Evolutionary conservation across 2,329 filamentous ascomycete species (phyloP).

Genomic region (Proliferodiscus dingleyae): DNA sequence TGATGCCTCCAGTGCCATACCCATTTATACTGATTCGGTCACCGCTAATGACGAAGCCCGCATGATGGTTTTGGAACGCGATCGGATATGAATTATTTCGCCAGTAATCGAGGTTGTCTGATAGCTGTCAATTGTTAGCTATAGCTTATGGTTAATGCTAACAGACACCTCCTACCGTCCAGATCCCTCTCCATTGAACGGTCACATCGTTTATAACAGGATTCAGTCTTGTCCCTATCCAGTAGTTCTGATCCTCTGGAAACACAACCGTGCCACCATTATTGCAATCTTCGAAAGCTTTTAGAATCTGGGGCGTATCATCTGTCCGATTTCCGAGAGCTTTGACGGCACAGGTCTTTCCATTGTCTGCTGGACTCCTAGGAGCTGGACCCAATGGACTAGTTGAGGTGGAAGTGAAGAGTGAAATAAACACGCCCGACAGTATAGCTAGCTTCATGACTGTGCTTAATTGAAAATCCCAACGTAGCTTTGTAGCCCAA

Average conservation of each 20-base stretch:
- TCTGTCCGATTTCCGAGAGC: constrained; percentile 39
- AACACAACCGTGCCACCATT: constrained; percentile 46
- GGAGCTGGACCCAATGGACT: constrained; percentile 5
- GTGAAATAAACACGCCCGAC: neutral
- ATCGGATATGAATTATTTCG: constrained; percentile 48
- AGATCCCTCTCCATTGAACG: constrained; percentile 49
- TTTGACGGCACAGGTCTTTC: constrained; percentile 35
- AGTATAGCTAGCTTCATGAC: neutral
- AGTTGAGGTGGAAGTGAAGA: neutral
- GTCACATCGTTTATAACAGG: constrained; percentile 44
- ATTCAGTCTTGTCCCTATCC: constrained; percentile 46
- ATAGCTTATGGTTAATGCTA: too few relatives aligned
- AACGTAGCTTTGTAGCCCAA: too few relatives aligned
- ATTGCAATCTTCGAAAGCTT: constrained; percentile 46
- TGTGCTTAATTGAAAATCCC: neutral
- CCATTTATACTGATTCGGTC: constrained; percentile 47
- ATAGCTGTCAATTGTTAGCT: constrained; percentile 39
- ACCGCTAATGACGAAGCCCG: constrained; percentile 47
- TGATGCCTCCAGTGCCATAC: constrained; percentile 46
- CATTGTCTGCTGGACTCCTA: constrained; percentile 1
- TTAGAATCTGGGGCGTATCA: constrained; percentile 46
- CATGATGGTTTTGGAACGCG: constrained; percentile 51
- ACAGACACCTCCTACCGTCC: too few relatives aligned
- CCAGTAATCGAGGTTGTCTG: constrained; percentile 49
- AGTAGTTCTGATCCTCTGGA: constrained; percentile 44